Conservation (phyloP, 441 rosid species). For the Aleurites moluccanus region DNA sequence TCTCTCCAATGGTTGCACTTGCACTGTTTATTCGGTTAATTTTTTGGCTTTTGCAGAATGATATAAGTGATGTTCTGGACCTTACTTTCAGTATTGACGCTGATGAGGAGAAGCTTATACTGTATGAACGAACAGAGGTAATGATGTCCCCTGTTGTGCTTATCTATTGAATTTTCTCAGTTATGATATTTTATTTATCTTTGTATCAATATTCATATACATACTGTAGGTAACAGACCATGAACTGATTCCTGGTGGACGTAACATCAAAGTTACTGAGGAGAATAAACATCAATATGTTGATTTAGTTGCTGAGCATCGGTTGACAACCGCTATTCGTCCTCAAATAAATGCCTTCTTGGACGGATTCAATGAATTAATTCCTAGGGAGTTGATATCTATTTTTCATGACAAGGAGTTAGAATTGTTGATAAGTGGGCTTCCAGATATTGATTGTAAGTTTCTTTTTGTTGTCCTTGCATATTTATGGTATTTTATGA, state of each 20-base stretch:
- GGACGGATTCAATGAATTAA: slow-evolving; percentile 84
- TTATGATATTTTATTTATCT: neutral
- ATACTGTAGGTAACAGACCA: slow-evolving; percentile 80
- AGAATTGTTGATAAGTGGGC: slow-evolving; percentile 92
- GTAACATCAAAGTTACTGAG: slow-evolving; percentile 83
- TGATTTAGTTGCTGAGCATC: slow-evolving; percentile 85
- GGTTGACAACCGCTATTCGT: slow-evolving; percentile 91
- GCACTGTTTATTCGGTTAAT: slow-evolving; percentile 1
- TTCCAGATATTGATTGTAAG: slow-evolving; percentile 95
- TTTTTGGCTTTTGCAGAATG: slow-evolving; percentile 60
- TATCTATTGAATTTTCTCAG: neutral
- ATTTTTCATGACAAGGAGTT: slow-evolving; percentile 91
- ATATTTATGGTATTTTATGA: neutral
- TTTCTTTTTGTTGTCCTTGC: slow-evolving; percentile 18
- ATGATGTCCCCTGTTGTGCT: slow-evolving; percentile 12
- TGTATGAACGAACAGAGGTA: slow-evolving; percentile 81
- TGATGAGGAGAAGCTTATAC: slow-evolving; percentile 90
- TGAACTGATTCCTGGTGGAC: slow-evolving; percentile 89
- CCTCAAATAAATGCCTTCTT: slow-evolving; percentile 92
- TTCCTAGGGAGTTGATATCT: slow-evolving; percentile 72
- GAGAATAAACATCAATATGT: slow-evolving; percentile 91
- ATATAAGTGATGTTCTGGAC: slow-evolving; percentile 70
- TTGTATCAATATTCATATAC: slow-evolving; percentile 9
- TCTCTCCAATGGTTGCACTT: neutral
- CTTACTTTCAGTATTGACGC: slow-evolving; percentile 97